Percentiles rank a stretch among this genome's conserved stretches.
Evolutionary conservation across 495 filamentous ascomycete genomes (phyloP).

Genomic region (Penicillium canariense): DNA sequence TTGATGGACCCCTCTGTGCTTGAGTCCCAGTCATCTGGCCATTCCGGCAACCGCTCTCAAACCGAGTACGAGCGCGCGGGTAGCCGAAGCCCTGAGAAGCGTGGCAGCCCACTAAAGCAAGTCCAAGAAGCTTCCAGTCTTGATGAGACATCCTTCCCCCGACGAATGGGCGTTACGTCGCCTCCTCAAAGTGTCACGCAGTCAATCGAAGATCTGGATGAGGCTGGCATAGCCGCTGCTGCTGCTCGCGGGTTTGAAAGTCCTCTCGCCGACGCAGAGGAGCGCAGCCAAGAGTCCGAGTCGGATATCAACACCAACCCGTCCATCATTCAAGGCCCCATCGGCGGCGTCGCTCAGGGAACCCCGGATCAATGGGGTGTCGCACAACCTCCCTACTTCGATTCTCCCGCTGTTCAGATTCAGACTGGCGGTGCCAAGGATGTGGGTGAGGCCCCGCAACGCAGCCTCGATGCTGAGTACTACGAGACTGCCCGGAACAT

Average conservation of each 20-base stretch:
- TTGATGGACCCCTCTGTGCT: conserved; percentile 75
- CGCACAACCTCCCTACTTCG: conserved; percentile 41
- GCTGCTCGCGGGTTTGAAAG: conserved; percentile 57
- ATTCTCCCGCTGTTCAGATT: conserved; percentile 43
- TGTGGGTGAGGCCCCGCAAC: conserved; percentile 28
- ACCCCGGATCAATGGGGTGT: conserved; percentile 52
- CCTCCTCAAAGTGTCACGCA: conserved; percentile 75
- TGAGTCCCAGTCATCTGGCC: conserved; percentile 33
- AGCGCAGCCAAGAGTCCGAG: conserved; percentile 42
- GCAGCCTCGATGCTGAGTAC: conserved; percentile 37
- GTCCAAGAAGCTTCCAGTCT: conserved; percentile 39
- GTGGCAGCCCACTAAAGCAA: conserved; percentile 48
- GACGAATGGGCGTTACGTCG: conserved; percentile 55
- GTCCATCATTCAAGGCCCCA: conserved; percentile 69
- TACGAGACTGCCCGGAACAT: conserved; percentile 39
- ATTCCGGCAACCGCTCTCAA: conserved; percentile 38
- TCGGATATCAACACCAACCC: conserved; percentile 77
- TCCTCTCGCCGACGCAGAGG: conserved; percentile 60
- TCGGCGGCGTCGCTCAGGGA: conserved; percentile 49
- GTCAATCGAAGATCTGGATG: conserved; percentile 53
- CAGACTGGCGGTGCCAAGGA: conserved; percentile 36
- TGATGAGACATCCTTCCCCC: conserved; percentile 45
- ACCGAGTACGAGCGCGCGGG: conserved; percentile 30
- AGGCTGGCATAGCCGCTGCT: conserved; percentile 58
- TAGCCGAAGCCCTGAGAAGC: conserved; percentile 26